Evolutionary conservation across 768 basidiomycete species (phyloP).

Genomic region (Lentinula sp.): DNA sequence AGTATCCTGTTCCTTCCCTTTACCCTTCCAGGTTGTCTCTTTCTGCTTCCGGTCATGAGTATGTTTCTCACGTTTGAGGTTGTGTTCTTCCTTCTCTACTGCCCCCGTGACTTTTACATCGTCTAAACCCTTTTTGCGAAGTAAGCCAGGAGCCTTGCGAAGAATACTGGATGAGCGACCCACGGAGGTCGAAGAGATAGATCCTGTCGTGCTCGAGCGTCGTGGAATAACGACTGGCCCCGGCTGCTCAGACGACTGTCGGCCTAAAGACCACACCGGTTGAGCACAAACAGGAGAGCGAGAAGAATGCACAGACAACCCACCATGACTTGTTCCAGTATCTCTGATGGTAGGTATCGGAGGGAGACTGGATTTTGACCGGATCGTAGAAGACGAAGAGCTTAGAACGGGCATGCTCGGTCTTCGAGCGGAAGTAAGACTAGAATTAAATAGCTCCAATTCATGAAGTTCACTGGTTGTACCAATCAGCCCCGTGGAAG

Average conservation of each 20-base stretch:
- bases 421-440: slow-evolving; percentile 7
- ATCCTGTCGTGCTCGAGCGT: slow-evolving; percentile 15
- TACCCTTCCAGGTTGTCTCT: slow-evolving; percentile 14
- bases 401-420: slow-evolving; percentile 18
- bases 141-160: slow-evolving; percentile 7
- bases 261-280: slow-evolving; percentile 7
- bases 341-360: not conserved
- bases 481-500: slow-evolving; percentile 3
- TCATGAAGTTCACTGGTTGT: not conserved
- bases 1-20: slow-evolving; percentile 12
- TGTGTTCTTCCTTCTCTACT: not conserved
- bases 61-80: not conserved
- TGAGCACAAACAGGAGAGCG: not conserved
- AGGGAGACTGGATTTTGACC: not conserved
- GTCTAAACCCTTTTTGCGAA: slow-evolving; percentile 16
- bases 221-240: slow-evolving; percentile 9
- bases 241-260: slow-evolving; percentile 5
- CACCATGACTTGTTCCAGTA: not conserved
- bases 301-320: not conserved
- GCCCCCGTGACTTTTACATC: slow-evolving; percentile 9
- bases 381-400: not conserved
- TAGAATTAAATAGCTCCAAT: not conserved
- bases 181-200: slow-evolving; percentile 8
- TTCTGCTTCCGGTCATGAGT: slow-evolving; percentile 14
- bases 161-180: slow-evolving; percentile 17